Base-by-base conservation (phyloP, 371 early-diverging fungal genomes). In the Lichtheimia ornata region DNA sequence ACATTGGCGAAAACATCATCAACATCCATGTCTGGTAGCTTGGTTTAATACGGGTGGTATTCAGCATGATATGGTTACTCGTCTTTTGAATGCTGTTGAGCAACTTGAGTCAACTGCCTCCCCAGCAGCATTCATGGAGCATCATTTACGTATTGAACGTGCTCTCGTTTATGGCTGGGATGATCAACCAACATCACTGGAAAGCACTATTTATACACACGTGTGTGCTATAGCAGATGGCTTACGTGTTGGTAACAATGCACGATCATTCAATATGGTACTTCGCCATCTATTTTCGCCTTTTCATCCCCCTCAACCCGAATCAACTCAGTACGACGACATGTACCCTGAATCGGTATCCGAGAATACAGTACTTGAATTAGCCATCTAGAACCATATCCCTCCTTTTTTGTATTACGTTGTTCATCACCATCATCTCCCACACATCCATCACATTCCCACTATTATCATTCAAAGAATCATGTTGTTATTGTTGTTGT, bases 1-100 rank as follows among this genome's bases (percentile, higher is more conserved):
- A 22, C 58, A 55, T 6, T 72, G 72, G 72, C 47, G 66, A 35
- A 47, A 18, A 12, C 12, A 50, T 30, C 13, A 24, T 35, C 6
- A 18, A 12, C 49, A 28, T 40, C 25, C 58, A 13, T 41, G 41
- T 42, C 25, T 41, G 12, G 52, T 22, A 47, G 53, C 20, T 14
- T 11, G 25, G 6, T 28, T 60, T 4, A 41, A 18, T 15, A 7
- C 41, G 2, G 11, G 27, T 6, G 24, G 30, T 1, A 22, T 13
- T 27, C 22, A 2, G 40, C 18, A 24, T 0, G 58, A 58, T 18
- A 22, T 28, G 14, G 6, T 20, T 6, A 43, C 42, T 14, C 53
- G 25, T 25, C 53, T 47, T 12, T 17, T 25, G 14, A 15, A 41
- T 12, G 18, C 22, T 4, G 6, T 17, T 3, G 54, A 56, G 15